Base-by-base conservation (phyloP, 495 filamentous ascomycete species). In the Immersiella caudata region DNA sequence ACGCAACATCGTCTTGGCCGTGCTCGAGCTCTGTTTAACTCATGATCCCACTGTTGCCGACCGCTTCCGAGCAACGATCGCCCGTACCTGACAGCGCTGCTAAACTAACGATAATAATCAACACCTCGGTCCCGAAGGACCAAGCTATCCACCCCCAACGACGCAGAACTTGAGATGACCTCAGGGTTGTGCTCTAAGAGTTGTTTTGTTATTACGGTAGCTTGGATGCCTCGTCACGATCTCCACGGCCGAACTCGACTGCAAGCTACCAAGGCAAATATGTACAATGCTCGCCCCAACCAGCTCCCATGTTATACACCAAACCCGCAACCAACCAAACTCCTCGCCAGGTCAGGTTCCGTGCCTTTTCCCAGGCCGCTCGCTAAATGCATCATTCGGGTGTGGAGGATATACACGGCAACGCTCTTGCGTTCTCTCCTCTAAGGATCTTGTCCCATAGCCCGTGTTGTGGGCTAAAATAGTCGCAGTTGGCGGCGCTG, bases 371-470 rank as follows among this genome's bases (percentile, higher is more conserved):
- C 68, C 67, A 66, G 66, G 64, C 66, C 68, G 49, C 62, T 75
- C 75, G 75, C 73, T 77, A 71, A 77, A 75, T 70, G 69, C 70
- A 74, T 75, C 68, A 73, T 70, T 46, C 5, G 40, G 68, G 69
- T 71, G 67, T 68, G 70, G 61, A 59, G 71, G 73, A 57, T 70
- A 70, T 73, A 72, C 64, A 74, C 29, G 55, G 65, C 67, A 70
- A 62, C 26, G 54, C 57, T 62, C 27, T 29, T 21, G 27, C 35
- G 20, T 50, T 20, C 25, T 35, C 11, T 29, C 62, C 60, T 49
- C 11, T 12, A 12, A 12, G 40, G 14, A 6, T 68, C 26, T 62
- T 64, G 65, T 55, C 67, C 26, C 29, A 14, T 50, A 35, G 29
- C 60, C 60, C 36, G 22, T 11, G 9, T 24, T 4, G 35, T 62